Percentiles rank a stretch among this genome's conserved stretches.
Evolutionary conservation across 495 filamentous ascomycete species (phyloP).

Genomic region (Neurospora intermedia): DNA sequence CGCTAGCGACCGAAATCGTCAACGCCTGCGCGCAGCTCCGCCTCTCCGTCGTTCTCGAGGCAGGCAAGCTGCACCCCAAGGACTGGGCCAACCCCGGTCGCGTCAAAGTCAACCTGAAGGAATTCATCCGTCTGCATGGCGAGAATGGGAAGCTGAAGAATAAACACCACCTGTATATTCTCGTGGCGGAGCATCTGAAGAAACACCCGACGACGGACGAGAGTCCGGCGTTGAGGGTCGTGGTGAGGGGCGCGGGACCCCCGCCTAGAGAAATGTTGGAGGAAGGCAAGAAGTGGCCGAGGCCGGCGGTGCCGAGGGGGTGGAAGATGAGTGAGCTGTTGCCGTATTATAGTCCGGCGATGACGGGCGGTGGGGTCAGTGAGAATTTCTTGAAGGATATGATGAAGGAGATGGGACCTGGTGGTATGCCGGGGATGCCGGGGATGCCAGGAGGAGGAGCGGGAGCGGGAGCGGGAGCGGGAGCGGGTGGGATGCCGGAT

Average conservation of each 20-base stretch:
- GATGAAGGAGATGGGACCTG: constrained; percentile 79
- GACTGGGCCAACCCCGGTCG: constrained; percentile 96
- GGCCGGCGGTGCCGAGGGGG: constrained; percentile 71
- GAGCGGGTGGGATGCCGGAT: constrained; percentile 12
- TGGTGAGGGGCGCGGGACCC: constrained; percentile 47
- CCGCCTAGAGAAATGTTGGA: constrained; percentile 28
- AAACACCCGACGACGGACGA: constrained; percentile 62
- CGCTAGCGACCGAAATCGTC: constrained; percentile 80
- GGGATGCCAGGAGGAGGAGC: neutral
- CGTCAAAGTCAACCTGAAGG: constrained; percentile 67
- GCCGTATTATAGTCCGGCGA: constrained; percentile 75
- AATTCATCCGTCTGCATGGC: constrained; percentile 18
- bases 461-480: neutral
- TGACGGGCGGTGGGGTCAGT: constrained; percentile 88
- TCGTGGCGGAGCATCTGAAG: constrained; percentile 63
- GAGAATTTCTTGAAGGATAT: constrained; percentile 97
- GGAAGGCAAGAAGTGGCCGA: constrained; percentile 51
- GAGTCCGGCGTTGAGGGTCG: constrained; percentile 55
- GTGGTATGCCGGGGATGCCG: constrained; percentile 17
- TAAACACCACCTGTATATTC: constrained; percentile 79
- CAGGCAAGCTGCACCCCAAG: constrained; percentile 84
- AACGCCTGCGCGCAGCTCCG: constrained; percentile 67
- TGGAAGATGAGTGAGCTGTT: constrained; percentile 84
- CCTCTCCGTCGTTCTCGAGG: constrained; percentile 72
- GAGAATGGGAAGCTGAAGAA: constrained; percentile 47